Percentiles rank a stretch among this genome's conserved stretches.
These are phyloP conservation scores for Tetradesmus obliquus DNA, from an alignment of 139 green algal genomes.

Conservation along the genomic window DNA sequence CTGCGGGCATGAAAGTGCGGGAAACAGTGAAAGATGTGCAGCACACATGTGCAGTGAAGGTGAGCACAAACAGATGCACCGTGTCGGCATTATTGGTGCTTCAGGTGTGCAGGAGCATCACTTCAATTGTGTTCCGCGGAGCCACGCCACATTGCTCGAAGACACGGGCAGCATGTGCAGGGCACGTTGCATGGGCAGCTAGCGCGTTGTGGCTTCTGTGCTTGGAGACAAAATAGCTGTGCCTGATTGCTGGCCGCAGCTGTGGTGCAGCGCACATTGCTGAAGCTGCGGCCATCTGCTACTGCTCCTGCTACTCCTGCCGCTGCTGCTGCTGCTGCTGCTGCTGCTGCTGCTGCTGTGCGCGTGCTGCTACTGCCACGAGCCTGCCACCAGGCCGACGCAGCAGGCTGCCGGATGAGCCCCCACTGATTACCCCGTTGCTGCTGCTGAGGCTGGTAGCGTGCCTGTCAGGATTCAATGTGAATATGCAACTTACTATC, in stretches of 20 bases:
- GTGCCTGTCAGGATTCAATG: too few relatives aligned
- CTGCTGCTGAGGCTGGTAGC: not conserved
- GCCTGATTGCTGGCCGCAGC: too few relatives aligned
- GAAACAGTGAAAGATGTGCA: not conserved
- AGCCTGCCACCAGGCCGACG: not conserved
- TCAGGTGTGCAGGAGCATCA: not conserved
- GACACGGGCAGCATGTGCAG: too few relatives aligned
- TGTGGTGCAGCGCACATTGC: too few relatives aligned
- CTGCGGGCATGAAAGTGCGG: not conserved
- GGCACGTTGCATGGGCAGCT: too few relatives aligned
- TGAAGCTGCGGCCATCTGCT: too few relatives aligned
- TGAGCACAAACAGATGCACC: too few relatives aligned
- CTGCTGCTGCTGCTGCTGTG: not conserved
- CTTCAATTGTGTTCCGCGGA: not conserved
- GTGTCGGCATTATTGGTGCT: not conserved
- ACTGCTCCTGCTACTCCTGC: not conserved
- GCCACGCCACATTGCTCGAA: too few relatives aligned
- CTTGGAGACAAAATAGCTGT: too few relatives aligned
- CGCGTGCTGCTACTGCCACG: not conserved
- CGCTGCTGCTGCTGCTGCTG: too few relatives aligned
- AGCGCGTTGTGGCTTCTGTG: too few relatives aligned
- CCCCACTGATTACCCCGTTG: not conserved
- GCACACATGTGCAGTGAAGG: not conserved
- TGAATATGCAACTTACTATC: too few relatives aligned
- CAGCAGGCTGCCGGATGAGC: not conserved